Evolutionary conservation across 371 early-diverging fungal species (phyloP), one percentile per base, ranked within the genome.

Genomic region (Coemansia sp.): DNA sequence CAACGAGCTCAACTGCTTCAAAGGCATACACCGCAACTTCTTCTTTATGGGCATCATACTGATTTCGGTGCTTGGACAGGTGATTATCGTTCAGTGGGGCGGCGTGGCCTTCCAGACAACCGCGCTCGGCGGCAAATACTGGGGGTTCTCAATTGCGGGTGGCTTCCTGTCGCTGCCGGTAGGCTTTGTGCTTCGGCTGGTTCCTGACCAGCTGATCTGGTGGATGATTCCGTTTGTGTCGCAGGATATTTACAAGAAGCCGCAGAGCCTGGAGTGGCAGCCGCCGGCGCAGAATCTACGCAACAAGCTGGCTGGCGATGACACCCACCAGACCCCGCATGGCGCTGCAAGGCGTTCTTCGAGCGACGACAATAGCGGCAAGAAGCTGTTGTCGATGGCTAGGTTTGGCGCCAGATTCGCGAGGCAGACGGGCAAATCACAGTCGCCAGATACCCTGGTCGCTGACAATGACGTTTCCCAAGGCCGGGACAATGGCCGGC

Each of bases 61-160:
- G 0, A 68, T 84, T 29, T 90, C 90, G 4, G 64, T 91, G 6
- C 48, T 83, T 6, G 82, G 88, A 36, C 97, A 98, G 77, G 80
- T 85, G 48, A 60, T 91, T 57, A 94, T 97, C 72, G 88, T 97
- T 18, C 82, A 94, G 59, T 94, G 90, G 83, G 95, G 95, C 53
- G 89, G 92, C 31, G 83, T 84, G 51, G 97, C 91, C 0, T 97
- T 97, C 84, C 88, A 92, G 78, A 92, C 94, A 0, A 81, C 80
- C 4, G 84, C 85, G 1, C 79, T 95, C 29, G 71, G 82, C 33
- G 81, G 81, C 37, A 64, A 78, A 9, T 94, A 94, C 69, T 98
- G 98, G 98, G 64, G 83, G 4, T 66, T 91, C 51, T 91, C 90
- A 14, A 67, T 94, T 31, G 67, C 82, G 39, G 82, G 92, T 39